These are phyloP conservation scores for Suhomyces yuchorum DNA, from an alignment of 1,139 yeast species.

Conservation along the genomic window DNA sequence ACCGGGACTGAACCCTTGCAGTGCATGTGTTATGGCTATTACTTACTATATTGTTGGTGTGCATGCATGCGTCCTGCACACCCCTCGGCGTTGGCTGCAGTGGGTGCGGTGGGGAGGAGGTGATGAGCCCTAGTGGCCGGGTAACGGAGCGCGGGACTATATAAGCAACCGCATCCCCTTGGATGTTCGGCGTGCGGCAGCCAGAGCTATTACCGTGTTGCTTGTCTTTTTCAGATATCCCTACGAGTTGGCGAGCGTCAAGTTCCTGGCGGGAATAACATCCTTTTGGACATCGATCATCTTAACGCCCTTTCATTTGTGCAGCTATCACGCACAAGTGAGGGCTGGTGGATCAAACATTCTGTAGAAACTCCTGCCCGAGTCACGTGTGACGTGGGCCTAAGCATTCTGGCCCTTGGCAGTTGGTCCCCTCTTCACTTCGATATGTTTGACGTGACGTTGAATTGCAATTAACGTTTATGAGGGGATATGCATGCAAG, in stretches of 20 bases:
- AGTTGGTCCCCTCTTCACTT: no score
- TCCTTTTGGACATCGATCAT: conserved; percentile 46
- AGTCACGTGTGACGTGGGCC: no score
- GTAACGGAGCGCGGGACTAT: conserved; percentile 15
- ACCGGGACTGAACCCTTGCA: no score
- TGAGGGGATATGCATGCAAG: no score
- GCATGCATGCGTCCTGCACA: no score
- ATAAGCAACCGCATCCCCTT: conserved; percentile 7
- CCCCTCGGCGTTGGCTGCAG: no score
- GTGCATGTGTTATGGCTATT: no score
- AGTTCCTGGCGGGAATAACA: conserved; percentile 54
- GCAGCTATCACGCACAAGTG: conserved; percentile 28
- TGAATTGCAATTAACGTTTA: no score
- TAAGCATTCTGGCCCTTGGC: no score
- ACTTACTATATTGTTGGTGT: no score
- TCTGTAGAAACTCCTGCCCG: no score
- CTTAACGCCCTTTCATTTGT: conserved; percentile 50
- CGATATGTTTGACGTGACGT: no score
- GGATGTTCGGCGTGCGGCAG: conserved; percentile 53
- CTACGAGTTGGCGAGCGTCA: conserved; percentile 60
- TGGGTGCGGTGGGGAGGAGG: not conserved
- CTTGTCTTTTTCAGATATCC: conserved; percentile 53
- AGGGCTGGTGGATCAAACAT: conserved; percentile 59
- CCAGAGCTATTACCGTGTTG: conserved; percentile 60
- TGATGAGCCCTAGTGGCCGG: conserved; percentile 15